Base-by-base conservation (phyloP, 352 stramenopile genomes). In the Globisporangium splendens region DNA sequence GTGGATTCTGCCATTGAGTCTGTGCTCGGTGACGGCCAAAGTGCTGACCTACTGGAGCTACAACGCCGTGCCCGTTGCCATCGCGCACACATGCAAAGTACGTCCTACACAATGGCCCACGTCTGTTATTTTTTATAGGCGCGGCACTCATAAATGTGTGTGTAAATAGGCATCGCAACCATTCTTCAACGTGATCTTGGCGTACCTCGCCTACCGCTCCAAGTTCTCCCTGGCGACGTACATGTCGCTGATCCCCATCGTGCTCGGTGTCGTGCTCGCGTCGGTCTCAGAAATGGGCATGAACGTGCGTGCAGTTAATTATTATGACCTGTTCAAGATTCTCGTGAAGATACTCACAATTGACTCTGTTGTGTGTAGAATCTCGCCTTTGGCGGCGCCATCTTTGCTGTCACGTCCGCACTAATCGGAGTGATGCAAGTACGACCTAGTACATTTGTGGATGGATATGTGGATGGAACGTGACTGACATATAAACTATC, bases 1-100 rank as follows among this genome's bases (percentile, higher is more conserved):
- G 57, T 89, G 70, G 76, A 88, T 95, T 61, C 48, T 89, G 38
- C 86, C 86, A 35, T 69, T 95, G 48, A 93, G 83, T 67, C 63
- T 95, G 46, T 88, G 86, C 53, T 83, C 83, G 4, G 79, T 95
- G n/a, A 65, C 89, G 46, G 71, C 72, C 60, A 95, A 93, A 59
- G 81, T 85, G 56, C 59, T 95, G 17, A 95, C 86, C 33, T 95
- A 95, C 69, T 95, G 86, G 86, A 95, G 86, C 68, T 95, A 95
- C 65, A 83, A 89, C 59, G 83, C 71, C 31, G 83, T 95, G 46
- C 86, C 86, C 4, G 78, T 95, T 10, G 84, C 86, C 56, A 88
- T 95, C 61, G 83, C 83, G 38, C 83, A 93, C 61, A 95, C 86
- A 6, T 95, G 86, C 68, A 95, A 95, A 61, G 68, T 75, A 54